Evolutionary conservation across 2,329 filamentous ascomycete genomes (phyloP).

Genomic region (Penicillium vulpinum): DNA sequence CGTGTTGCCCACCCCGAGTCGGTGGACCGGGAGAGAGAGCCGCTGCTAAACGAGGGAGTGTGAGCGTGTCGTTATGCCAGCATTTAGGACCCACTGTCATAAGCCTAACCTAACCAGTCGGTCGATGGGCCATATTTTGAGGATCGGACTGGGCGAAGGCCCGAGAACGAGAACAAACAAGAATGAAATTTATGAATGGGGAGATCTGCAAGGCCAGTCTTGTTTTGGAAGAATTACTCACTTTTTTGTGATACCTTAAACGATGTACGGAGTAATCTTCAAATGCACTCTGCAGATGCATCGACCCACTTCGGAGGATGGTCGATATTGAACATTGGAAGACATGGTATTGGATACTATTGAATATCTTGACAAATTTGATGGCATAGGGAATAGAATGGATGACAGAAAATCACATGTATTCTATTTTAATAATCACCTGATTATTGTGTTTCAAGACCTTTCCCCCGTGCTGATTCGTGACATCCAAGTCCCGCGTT

Average conservation of each 20-base stretch:
- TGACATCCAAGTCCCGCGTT: slow-evolving; percentile 7
- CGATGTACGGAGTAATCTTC: not conserved
- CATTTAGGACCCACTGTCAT: not conserved
- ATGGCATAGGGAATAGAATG: not conserved
- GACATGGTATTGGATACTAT: not conserved
- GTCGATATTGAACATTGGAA: not conserved
- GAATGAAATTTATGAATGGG: not conserved
- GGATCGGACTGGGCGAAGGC: not conserved
- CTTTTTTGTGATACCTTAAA: not conserved
- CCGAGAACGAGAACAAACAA: not conserved
- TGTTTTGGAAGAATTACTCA: not conserved
- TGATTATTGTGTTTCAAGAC: not conserved
- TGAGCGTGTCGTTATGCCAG: not conserved
- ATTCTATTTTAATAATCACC: not conserved
- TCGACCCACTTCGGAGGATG: slow-evolving; percentile 3
- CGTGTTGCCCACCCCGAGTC: slow-evolving; percentile 38
- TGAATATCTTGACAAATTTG: not conserved
- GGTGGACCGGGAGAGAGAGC: slow-evolving; percentile 55
- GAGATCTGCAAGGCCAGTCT: not conserved
- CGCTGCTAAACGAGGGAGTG: slow-evolving; percentile 49
- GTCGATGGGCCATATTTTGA: not conserved
- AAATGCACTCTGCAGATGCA: not conserved
- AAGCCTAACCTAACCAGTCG: not conserved
- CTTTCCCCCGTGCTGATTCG: slow-evolving; percentile 7
- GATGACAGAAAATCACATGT: not conserved